Evolutionary conservation across 2,329 filamentous ascomycete species (phyloP).

Genomic region (Aureobasidium lini): DNA sequence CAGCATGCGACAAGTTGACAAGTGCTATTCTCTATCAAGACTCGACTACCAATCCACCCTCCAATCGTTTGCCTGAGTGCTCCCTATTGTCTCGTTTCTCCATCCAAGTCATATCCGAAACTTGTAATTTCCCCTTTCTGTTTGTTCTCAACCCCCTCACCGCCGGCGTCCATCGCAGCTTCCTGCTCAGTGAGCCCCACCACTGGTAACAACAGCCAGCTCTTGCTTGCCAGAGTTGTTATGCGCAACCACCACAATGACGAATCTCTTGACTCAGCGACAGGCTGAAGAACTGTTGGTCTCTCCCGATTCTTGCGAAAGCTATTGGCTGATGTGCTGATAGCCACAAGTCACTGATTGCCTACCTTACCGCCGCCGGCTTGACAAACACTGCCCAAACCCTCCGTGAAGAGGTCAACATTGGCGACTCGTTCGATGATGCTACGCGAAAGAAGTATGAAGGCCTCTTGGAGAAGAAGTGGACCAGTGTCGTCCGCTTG

Average conservation of each 20-base stretch:
- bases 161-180: neutral
- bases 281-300: constrained; percentile 86
- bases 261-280: constrained; percentile 64
- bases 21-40: neutral
- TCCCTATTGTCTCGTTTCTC: neutral
- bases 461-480: constrained; percentile 91
- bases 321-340: constrained; percentile 27
- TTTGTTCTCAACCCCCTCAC: neutral
- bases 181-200: neutral
- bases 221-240: neutral
- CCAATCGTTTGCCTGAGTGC: neutral
- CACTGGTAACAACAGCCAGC: neutral
- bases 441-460: constrained; percentile 90
- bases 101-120: neutral
- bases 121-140: neutral
- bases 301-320: constrained; percentile 15
- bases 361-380: constrained; percentile 71
- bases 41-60: neutral
- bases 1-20: neutral
- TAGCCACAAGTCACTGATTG: constrained; percentile 90
- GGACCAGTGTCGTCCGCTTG: constrained; percentile 88
- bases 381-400: constrained; percentile 62
- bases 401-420: constrained; percentile 67
- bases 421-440: constrained; percentile 66
- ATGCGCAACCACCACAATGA: constrained; percentile 46